A percentile compares a stretch with the other conserved stretches of the same genome.
Conservation (phyloP, 2,329 filamentous ascomycete species). For the Thermothelomyces thermophilus region DNA sequence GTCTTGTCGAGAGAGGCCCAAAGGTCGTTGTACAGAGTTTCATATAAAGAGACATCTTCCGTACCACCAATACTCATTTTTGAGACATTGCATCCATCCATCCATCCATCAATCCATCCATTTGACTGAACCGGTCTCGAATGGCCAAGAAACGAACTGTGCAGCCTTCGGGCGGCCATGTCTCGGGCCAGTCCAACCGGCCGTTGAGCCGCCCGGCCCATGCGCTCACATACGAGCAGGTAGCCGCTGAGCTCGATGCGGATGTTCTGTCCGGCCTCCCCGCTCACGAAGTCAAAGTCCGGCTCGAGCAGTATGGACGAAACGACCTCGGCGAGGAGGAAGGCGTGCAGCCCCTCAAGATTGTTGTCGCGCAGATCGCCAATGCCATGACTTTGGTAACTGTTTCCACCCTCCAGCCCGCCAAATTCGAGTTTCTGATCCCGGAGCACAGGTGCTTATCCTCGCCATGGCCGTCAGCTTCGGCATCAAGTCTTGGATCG, state of each 20-base stretch:
- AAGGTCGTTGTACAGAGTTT: too few species aligned
- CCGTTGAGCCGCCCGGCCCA: slow-evolving; percentile 58
- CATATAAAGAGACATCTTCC: too few species aligned
- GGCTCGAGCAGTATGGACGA: slow-evolving; percentile 53
- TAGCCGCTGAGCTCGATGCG: slow-evolving; percentile 55
- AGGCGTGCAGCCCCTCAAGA: slow-evolving; percentile 63
- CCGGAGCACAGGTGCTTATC: slow-evolving; percentile 51
- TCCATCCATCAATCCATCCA: too few species aligned
- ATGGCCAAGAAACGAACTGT: slow-evolving; percentile 23
- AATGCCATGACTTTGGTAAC: slow-evolving; percentile 70
- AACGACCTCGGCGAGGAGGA: slow-evolving; percentile 69
- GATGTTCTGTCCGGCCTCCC: slow-evolving; percentile 61
- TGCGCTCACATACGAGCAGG: slow-evolving; percentile 52
- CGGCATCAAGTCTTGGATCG: slow-evolving; percentile 59
- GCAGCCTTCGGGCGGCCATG: slow-evolving; percentile 24
- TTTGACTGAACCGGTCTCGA: not conserved
- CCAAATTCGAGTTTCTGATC: slow-evolving; percentile 31
- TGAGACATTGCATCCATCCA: too few species aligned
- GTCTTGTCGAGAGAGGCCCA: too few species aligned
- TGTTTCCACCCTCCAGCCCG: slow-evolving; percentile 22
- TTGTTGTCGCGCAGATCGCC: slow-evolving; percentile 63
- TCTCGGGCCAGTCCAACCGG: slow-evolving; percentile 39
- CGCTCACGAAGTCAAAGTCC: slow-evolving; percentile 50
- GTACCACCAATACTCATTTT: too few species aligned
- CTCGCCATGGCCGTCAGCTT: slow-evolving; percentile 67